phyloP scores from a whole-genome alignment of 1,139 yeast species.

The Candida labiduridarum region DNA sequence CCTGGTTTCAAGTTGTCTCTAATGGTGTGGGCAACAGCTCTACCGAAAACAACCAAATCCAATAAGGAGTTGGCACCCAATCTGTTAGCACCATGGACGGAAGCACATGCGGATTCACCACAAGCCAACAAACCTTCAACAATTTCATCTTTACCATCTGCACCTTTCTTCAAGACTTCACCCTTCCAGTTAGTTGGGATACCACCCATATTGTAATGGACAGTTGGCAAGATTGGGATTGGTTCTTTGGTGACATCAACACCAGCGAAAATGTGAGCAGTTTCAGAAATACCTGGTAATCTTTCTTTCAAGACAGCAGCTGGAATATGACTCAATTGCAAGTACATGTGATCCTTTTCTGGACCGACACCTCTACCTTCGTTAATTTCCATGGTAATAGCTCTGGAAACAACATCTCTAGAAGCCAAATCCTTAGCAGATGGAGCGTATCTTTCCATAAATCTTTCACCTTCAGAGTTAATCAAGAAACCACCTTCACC shows the following conservation, averaged over 20 bases:
- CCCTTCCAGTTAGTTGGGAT: conserved; percentile 98
- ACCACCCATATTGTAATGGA: conserved; percentile 99
- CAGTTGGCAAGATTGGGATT: conserved; percentile 97
- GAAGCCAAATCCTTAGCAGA: conserved; percentile 98
- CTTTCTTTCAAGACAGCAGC: conserved; percentile 91
- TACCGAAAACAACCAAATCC: conserved; percentile 96
- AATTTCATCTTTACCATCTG: conserved; percentile 85
- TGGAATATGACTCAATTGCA: conserved; percentile 94
- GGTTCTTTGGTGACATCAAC: conserved; percentile 99
- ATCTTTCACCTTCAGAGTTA: conserved; percentile 98
- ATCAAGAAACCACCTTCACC: conserved; percentile 99
- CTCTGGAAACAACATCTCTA: conserved; percentile 97
- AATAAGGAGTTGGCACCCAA: conserved; percentile 98
- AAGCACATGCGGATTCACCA: conserved; percentile 99
- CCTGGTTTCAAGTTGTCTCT: conserved; percentile 86
- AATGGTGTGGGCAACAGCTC: conserved; percentile 96
- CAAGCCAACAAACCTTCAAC: conserved; percentile 96
- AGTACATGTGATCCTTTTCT: conserved; percentile 89
- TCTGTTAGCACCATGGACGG: conserved; percentile 99
- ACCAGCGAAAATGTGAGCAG: conserved; percentile 98
- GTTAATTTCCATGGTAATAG: conserved; percentile 97
- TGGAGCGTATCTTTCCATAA: conserved; percentile 99
- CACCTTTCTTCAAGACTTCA: conserved; percentile 84
- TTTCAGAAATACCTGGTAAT: conserved; percentile 98
- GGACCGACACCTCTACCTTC: conserved; percentile 99